Conservation (phyloP, 2,329 filamentous ascomycete species). For the Cladorrhinum sp. region DNA sequence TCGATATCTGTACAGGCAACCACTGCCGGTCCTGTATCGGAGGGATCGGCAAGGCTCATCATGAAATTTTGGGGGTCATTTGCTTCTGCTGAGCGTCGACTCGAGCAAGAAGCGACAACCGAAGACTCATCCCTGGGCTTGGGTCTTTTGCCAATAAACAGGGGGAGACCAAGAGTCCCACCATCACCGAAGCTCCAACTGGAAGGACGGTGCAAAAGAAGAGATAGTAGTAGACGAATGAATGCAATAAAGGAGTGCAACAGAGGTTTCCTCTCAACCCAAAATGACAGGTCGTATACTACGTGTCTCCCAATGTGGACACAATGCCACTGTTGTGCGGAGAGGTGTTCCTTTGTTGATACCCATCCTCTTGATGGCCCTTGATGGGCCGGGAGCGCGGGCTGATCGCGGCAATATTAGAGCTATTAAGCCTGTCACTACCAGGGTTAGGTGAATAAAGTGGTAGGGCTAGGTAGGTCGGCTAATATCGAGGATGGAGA, state of each 20-base stretch:
- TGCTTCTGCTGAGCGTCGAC: background rate
- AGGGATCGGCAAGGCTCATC: background rate
- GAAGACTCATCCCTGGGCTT: background rate
- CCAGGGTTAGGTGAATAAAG: conserved; percentile 5
- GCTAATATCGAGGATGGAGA: conserved; percentile 6
- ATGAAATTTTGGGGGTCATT: background rate
- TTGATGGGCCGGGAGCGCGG: background rate
- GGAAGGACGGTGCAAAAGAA: background rate
- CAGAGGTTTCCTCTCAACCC: conserved; percentile 3
- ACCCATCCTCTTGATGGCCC: background rate
- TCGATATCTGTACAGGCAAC: background rate
- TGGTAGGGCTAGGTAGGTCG: background rate
- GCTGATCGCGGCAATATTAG: conserved; percentile 7
- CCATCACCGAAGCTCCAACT: background rate
- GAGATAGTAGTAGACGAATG: background rate
- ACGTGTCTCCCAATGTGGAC: conserved; percentile 9
- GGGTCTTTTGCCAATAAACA: background rate
- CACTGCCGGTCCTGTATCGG: background rate
- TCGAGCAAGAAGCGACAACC: background rate
- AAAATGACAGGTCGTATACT: conserved; percentile 12
- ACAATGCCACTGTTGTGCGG: background rate
- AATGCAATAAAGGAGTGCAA: conserved; percentile 1
- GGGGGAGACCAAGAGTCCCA: background rate
- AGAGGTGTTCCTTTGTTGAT: background rate
- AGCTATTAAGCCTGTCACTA: conserved; percentile 8